Evolutionary conservation across 2,329 filamentous ascomycete genomes (phyloP).

Genomic region (Fusarium buxicola): DNA sequence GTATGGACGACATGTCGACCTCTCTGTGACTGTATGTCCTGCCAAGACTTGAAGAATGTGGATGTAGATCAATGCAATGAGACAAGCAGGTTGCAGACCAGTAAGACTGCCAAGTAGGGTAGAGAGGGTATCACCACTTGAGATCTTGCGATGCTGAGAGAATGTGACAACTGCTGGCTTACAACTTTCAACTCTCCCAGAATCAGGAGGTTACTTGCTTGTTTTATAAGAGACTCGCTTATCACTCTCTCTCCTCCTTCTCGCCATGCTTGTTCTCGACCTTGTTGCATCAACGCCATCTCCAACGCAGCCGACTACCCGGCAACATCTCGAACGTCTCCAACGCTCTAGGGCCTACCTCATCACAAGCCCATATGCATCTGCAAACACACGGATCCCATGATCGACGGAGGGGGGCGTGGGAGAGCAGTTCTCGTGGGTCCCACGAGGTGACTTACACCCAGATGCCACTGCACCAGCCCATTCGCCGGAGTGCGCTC

Average conservation of each 20-base stretch:
- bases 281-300: not conserved
- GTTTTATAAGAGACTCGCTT: not conserved
- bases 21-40: not conserved
- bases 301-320: not conserved
- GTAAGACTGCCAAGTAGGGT: not conserved
- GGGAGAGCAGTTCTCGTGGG: not conserved
- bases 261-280: not conserved
- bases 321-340: not conserved
- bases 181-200: not conserved
- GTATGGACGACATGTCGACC: not conserved
- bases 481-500: not conserved
- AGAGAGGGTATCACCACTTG: not conserved
- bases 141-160: not conserved
- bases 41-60: not conserved
- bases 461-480: not conserved
- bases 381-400: not conserved
- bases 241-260: not conserved
- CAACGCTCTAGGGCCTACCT: not conserved
- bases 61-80: not conserved
- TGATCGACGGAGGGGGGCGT: not conserved
- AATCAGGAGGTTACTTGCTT: not conserved
- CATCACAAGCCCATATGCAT: not conserved
- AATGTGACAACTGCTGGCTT: not conserved
- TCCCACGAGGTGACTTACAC: slow-evolving; percentile 3
- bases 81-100: not conserved